phyloP scores from a whole-genome alignment of 306 rosid genomes.

The Fragaria nilgerrensis region DNA sequence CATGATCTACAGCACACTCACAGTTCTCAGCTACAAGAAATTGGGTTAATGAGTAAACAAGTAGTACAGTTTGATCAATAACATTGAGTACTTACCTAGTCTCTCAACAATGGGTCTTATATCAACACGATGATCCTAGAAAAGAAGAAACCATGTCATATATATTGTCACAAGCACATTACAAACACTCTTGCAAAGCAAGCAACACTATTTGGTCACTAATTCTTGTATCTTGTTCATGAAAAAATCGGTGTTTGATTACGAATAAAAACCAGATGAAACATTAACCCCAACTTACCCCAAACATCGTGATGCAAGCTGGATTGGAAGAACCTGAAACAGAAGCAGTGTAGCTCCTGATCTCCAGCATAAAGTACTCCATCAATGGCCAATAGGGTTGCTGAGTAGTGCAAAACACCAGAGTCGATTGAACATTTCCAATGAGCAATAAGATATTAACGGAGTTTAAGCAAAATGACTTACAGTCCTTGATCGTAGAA shows the following conservation, averaged over 20 bases:
- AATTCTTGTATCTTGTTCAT: too few species aligned
- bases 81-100: conserved; percentile 26
- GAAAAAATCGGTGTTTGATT: too few species aligned
- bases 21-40: neutral
- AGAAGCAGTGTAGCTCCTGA: conserved; percentile 21
- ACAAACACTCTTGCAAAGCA: neutral
- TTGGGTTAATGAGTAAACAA: neutral
- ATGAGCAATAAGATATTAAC: neutral
- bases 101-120: conserved; percentile 26
- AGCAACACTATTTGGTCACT: neutral
- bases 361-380: conserved; percentile 27
- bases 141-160: conserved; percentile 4
- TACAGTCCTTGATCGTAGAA: conserved; percentile 28
- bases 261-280: too few species aligned
- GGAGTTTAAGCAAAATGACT: neutral
- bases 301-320: conserved; percentile 34
- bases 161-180: neutral
- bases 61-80: neutral
- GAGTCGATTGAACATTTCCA: neutral
- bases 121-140: conserved; percentile 32
- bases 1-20: conserved; percentile 40
- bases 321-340: conserved; percentile 32
- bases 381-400: conserved; percentile 3
- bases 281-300: conserved; percentile 29
- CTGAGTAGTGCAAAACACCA: neutral